These are phyloP conservation scores for Kalanchoe fedtschenkoi DNA, from an alignment of 164 flowering plant species.

Conservation along the genomic window DNA sequence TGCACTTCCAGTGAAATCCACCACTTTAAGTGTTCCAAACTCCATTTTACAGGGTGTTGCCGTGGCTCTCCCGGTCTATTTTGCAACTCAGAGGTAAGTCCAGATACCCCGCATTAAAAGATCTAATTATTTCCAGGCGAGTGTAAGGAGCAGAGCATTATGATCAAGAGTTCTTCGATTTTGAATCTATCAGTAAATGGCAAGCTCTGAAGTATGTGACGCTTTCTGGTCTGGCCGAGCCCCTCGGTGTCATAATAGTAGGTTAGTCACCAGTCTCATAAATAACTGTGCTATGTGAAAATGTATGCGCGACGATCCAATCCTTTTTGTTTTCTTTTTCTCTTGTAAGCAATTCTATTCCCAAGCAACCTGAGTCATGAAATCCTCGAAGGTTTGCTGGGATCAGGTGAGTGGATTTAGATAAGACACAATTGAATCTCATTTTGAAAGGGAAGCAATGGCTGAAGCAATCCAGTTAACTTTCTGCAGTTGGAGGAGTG, in stretches of 20 bases:
- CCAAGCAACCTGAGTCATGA: conserved; percentile 86
- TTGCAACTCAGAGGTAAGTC: conserved; percentile 76
- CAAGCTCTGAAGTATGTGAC: conserved; percentile 95
- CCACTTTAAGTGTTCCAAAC: neutral
- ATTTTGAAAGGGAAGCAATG: neutral
- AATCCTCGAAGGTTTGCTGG: conserved; percentile 87
- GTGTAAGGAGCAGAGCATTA: neutral
- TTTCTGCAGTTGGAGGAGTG: conserved; percentile 85
- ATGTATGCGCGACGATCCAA: neutral
- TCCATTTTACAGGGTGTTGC: conserved; percentile 31
- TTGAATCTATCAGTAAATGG: conserved; percentile 63
- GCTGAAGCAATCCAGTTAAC: neutral
- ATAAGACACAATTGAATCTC: neutral
- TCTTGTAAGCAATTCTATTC: conserved; percentile 66
- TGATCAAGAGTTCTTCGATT: neutral
- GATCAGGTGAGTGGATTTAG: conserved; percentile 48
- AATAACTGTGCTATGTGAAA: neutral
- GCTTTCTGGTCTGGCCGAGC: conserved; percentile 87
- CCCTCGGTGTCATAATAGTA: conserved; percentile 81
- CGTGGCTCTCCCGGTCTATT: conserved; percentile 89
- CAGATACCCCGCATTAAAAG: too few relatives aligned
- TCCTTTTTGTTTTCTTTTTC: neutral
- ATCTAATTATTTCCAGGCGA: neutral
- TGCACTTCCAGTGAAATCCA: neutral
- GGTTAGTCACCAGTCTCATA: conserved; percentile 33